These are phyloP conservation scores for Ilyonectria destructans DNA, from an alignment of 2,329 filamentous ascomycete genomes.

Conservation along the genomic window DNA sequence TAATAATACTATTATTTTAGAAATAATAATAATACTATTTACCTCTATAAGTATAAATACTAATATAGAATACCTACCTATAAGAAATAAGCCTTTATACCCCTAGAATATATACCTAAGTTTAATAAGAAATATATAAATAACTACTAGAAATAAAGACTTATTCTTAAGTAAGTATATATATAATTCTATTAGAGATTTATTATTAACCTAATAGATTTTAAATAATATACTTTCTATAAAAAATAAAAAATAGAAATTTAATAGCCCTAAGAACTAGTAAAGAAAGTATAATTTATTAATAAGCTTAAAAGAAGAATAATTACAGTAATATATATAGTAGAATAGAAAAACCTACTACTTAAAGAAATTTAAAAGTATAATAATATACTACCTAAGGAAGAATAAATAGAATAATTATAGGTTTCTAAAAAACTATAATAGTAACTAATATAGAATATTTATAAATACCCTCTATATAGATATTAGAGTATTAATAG, in stretches of 20 bases:
- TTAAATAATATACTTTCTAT: no score
- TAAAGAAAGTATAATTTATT: no score
- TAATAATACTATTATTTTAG: no score
- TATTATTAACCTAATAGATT: no score
- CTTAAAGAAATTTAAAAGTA: conserved; percentile 1
- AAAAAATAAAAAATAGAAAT: no score
- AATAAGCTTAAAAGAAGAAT: background rate
- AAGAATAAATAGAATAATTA: background rate
- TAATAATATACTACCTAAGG: conserved; percentile 1
- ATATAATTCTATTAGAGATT: no score
- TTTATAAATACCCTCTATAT: conserved; percentile 26
- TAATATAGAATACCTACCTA: background rate
- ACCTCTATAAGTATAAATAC: background rate
- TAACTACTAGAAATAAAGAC: no score
- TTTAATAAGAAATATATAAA: no score
- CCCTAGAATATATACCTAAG: no score
- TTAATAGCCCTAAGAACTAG: background rate
- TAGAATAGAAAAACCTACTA: conserved; percentile 3
- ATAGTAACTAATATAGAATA: conserved; percentile 24
- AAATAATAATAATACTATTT: background rate
- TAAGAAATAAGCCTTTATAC: no score
- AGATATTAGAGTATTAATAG: conserved; percentile 31
- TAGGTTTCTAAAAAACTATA: conserved; percentile 13
- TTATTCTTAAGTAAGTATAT: no score
- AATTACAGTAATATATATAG: background rate